These are phyloP conservation scores for Oryza brachyantha DNA, from an alignment of 176 grass and related monocot species.

Conservation along the genomic window DNA sequence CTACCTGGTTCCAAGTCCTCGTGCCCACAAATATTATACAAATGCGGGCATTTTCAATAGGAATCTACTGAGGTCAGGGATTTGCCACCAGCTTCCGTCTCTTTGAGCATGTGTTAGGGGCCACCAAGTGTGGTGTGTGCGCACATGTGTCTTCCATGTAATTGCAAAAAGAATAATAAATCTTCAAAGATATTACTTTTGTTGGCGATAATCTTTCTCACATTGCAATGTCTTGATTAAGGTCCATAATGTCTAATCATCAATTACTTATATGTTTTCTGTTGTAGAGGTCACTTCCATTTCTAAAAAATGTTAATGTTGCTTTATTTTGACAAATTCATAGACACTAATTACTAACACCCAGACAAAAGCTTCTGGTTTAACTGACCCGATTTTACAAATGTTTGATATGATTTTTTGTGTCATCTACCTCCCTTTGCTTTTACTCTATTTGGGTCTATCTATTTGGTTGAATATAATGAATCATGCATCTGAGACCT, in stretches of 20 bases:
- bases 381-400: background rate
- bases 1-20: too few relatives aligned
- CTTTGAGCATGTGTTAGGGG: too few relatives aligned
- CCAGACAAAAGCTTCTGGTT: background rate
- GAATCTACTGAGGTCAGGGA: too few relatives aligned
- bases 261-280: background rate
- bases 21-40: too few relatives aligned
- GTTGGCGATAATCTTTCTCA: too few relatives aligned
- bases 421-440: background rate
- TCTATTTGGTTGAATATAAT: constrained; percentile 19
- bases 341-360: background rate
- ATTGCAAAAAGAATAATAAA: too few relatives aligned
- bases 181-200: too few relatives aligned
- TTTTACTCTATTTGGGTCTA: background rate
- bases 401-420: background rate
- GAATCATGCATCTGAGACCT: constrained; percentile 16
- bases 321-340: background rate
- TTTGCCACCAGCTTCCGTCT: too few relatives aligned
- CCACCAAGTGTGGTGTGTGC: too few relatives aligned
- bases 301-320: background rate
- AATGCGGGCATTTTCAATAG: too few relatives aligned
- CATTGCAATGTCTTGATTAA: background rate
- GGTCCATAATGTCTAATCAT: background rate
- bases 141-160: too few relatives aligned
- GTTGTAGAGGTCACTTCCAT: background rate